Conservation (phyloP, 495 filamentous ascomycete species). For the Podospora australis region DNA sequence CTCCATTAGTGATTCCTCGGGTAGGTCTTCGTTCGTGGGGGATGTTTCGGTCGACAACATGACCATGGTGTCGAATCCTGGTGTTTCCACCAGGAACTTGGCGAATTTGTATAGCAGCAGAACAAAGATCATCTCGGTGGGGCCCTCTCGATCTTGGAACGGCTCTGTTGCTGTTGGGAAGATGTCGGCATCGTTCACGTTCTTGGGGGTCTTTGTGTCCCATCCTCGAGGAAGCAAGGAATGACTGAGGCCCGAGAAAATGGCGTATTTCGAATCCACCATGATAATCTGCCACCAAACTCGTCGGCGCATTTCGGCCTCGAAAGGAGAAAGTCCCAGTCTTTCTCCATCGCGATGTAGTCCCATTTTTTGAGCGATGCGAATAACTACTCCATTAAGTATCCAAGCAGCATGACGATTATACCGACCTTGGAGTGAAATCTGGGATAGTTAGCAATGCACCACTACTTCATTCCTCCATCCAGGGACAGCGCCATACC, state of each 20-base stretch:
- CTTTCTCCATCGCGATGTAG: constrained; percentile 63
- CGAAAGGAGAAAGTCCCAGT: constrained; percentile 57
- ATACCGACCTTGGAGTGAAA: constrained; percentile 44
- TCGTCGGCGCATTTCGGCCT: constrained; percentile 62
- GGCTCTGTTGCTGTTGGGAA: constrained; percentile 50
- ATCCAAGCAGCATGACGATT: constrained; percentile 48
- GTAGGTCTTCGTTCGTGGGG: constrained; percentile 3
- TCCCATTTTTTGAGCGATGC: constrained; percentile 68
- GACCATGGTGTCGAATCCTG: constrained; percentile 37
- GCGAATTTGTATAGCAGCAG: constrained; percentile 49
- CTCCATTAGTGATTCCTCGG: constrained; percentile 37
- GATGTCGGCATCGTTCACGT: constrained; percentile 54
- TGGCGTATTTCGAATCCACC: constrained; percentile 51
- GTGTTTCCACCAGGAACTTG: constrained; percentile 40
- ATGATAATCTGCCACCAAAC: constrained; percentile 71
- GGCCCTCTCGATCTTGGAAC: constrained; percentile 46
- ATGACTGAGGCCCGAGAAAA: constrained; percentile 59
- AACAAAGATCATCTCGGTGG: constrained; percentile 65
- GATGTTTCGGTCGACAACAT: constrained; percentile 28
- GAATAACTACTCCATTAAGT: constrained; percentile 50
- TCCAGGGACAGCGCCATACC: constrained; percentile 28
- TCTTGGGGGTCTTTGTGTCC: constrained; percentile 46
- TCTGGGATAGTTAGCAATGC: constrained; percentile 26
- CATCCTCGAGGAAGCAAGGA: constrained; percentile 40
- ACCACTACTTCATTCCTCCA: background rate